Percentiles rank a stretch among this genome's conserved stretches.
Conservation (phyloP, 2,329 filamentous ascomycete species). For the Aspergillus fischeri region DNA sequence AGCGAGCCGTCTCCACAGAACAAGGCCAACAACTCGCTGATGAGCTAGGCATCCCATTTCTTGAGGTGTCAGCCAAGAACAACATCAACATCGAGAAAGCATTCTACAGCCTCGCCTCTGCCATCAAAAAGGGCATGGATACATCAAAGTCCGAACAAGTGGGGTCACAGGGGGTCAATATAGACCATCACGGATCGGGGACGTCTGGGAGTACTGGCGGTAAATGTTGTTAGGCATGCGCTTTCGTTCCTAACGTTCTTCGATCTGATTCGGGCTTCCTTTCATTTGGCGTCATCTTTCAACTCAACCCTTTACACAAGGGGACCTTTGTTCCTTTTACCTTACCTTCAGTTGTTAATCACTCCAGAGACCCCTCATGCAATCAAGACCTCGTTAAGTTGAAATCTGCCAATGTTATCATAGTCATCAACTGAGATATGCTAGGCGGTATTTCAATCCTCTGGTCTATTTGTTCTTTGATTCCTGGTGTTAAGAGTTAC, state of each 20-base stretch:
- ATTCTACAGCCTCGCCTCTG: constrained; percentile 88
- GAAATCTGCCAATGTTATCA: background rate
- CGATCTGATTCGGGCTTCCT: background rate
- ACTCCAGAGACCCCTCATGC: background rate
- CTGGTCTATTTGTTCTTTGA: constrained; percentile 6
- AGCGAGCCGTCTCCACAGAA: constrained; percentile 88
- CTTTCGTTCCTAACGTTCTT: constrained; percentile 6
- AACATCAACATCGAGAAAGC: constrained; percentile 99
- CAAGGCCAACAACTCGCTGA: constrained; percentile 89
- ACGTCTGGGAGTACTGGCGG: constrained; percentile 50
- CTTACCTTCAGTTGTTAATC: background rate
- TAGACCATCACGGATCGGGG: constrained; percentile 57
- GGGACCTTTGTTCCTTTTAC: background rate
- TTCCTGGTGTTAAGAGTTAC: background rate
- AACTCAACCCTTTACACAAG: constrained; percentile 2
- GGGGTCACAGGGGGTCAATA: constrained; percentile 60
- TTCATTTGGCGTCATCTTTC: constrained; percentile 5
- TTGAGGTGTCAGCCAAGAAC: constrained; percentile 97
- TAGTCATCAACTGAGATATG: constrained; percentile 5
- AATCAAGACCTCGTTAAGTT: background rate
- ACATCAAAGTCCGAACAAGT: constrained; percentile 72
- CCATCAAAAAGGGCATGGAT: constrained; percentile 99
- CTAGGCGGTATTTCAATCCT: constrained; percentile 15
- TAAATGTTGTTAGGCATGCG: constrained; percentile 67
- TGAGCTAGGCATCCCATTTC: constrained; percentile 95